Base-by-base conservation (phyloP, 2,329 filamentous ascomycete species). In the Epichloe glyceriae region DNA sequence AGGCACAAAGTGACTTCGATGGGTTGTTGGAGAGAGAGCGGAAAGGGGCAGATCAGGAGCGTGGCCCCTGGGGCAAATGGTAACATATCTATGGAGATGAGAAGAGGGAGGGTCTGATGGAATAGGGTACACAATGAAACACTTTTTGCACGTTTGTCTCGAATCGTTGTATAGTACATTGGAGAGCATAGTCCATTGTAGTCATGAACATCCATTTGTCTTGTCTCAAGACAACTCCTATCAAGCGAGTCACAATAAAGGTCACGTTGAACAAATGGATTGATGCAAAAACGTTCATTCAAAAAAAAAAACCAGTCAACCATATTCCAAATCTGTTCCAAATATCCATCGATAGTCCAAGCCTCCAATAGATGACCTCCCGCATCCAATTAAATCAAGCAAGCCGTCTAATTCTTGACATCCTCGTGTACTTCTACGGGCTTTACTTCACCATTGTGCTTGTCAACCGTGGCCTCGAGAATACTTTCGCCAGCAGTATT, bases 1-100 rank as follows among this genome's bases (percentile, higher is more conserved):
- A 73, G 54, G 73, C 74, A 5, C 74, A 78, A 52, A 68, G 64
- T 52, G 73, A 78, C 33, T 78, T 77, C 55, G 74, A 78, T 52
- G 64, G 63, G 19, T 62, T 76, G 52, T 51, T 77, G 3, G 73
- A 77, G 41, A 62, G 65, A 14, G 74, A 77, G 52, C 63, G 70
- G 20, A 59, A 53, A 15, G 64, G 62, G 20, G 52, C 50, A 4
- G 62, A 64, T 4, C 62, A 66, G 47, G 60, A 59, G 26, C 53
- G 48, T 37, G 54, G 50, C 4, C 53, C 60, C 4, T 67, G 62
- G 61, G 48, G 58, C 26, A 56, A 54, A 37, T 57, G 49, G 37
- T 61, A 56, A 46, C 8, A 33, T 26, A 19, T 11, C 8, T 26
- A 35, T 35, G n/a, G 37, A 40, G 11, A 40, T 2, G 5, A 26